Evolutionary conservation across 2,329 filamentous ascomycete genomes (phyloP).

Genomic region (Exophiala mesophila): DNA sequence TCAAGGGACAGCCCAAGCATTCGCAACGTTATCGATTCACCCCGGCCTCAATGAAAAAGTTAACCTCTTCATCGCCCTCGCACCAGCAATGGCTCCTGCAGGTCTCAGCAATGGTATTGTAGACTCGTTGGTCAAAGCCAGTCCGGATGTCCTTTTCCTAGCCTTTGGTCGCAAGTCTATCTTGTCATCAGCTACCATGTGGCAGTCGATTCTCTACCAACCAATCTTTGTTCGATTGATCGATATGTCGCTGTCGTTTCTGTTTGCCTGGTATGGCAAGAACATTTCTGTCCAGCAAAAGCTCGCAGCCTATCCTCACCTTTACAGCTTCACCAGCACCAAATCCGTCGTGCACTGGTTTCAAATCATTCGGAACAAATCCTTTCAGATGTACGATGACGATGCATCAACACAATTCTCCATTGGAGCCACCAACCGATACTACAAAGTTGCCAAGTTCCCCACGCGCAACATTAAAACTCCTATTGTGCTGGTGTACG

Average conservation of each 20-base stretch:
- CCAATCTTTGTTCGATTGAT: constrained; percentile 87
- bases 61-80: constrained; percentile 92
- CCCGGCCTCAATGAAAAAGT: constrained; percentile 87
- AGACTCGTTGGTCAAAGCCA: constrained; percentile 87
- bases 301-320: constrained; percentile 86
- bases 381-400: constrained; percentile 98
- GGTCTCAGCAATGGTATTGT: constrained; percentile 86
- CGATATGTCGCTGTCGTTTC: constrained; percentile 71
- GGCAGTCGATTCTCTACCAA: constrained; percentile 92
- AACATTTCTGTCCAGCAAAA: constrained; percentile 89
- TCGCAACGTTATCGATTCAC: constrained; percentile 87
- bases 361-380: constrained; percentile 93
- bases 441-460: constrained; percentile 94
- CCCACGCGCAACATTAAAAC: constrained; percentile 96
- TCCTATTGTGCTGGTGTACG: constrained; percentile 88
- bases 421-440: constrained; percentile 67
- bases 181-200: constrained; percentile 89
- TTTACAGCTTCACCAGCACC: constrained; percentile 94
- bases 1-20: constrained; percentile 93
- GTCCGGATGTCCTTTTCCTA: constrained; percentile 84
- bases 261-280: constrained; percentile 82
- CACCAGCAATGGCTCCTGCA: constrained; percentile 92
- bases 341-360: constrained; percentile 99
- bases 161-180: constrained; percentile 90
- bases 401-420: constrained; percentile 75